phyloP scores from a whole-genome alignment of 2,329 filamentous ascomycete genomes.

The Aspergillus brasiliensis region DNA sequence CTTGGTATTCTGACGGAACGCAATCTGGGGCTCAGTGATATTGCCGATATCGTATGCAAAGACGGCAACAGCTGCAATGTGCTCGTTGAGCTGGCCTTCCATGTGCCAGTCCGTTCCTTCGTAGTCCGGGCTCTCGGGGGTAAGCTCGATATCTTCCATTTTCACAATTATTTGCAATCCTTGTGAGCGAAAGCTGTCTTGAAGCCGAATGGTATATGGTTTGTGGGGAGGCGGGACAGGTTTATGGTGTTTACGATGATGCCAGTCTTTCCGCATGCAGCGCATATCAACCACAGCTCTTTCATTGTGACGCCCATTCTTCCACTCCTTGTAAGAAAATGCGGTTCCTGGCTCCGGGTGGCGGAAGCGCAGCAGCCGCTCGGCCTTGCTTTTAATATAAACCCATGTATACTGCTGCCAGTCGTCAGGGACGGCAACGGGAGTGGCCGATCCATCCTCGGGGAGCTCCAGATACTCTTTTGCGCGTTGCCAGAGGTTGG shows the following conservation, averaged over 20 bases:
- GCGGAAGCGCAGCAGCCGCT: background rate
- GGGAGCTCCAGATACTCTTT: background rate
- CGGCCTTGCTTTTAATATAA: background rate
- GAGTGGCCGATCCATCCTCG: background rate
- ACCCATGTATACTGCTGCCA: background rate
- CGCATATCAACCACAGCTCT: background rate
- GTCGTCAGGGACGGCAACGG: background rate
- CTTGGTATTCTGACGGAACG: background rate
- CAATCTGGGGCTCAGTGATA: background rate
- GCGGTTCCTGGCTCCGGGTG: slow-evolving; percentile 1
- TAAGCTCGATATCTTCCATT: background rate
- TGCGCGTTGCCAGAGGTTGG: background rate
- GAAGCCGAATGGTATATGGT: background rate
- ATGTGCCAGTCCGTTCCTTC: background rate
- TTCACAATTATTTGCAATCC: background rate
- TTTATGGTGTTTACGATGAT: background rate
- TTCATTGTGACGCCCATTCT: background rate
- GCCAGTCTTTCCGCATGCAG: background rate
- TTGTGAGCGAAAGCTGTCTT: background rate
- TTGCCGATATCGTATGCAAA: background rate
- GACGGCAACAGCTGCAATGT: background rate
- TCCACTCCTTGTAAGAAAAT: slow-evolving; percentile 1
- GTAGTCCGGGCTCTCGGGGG: background rate
- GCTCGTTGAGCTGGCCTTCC: slow-evolving; percentile 2
- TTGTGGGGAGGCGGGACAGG: background rate